A percentile compares a stretch with the other conserved stretches of the same genome.
phyloP scores from a whole-genome alignment of 768 basidiomycete genomes.

The Gloeostereum incarnatum region DNA sequence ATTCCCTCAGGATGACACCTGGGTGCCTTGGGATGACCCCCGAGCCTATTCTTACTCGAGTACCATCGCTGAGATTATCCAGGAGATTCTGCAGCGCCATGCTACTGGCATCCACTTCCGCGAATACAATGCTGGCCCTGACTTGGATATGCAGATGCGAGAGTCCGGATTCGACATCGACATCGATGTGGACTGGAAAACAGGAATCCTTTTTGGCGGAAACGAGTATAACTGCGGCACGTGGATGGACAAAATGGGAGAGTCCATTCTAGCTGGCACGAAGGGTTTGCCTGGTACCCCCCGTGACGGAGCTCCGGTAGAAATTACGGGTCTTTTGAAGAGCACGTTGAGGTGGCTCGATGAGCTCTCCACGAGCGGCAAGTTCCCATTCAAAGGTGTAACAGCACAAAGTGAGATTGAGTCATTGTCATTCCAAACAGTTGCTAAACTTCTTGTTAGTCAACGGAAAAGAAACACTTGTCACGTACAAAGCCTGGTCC shows the following conservation, averaged over 20 bases:
- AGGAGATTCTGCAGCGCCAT: slow-evolving; percentile 93
- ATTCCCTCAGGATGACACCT: slow-evolving; percentile 90
- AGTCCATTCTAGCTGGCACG: slow-evolving; percentile 82
- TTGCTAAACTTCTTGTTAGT: slow-evolving; percentile 32
- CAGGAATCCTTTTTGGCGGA: slow-evolving; percentile 85
- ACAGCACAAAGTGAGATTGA: slow-evolving; percentile 58
- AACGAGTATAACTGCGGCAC: slow-evolving; percentile 84
- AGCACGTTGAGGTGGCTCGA: slow-evolving; percentile 89
- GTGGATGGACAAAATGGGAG: slow-evolving; percentile 99
- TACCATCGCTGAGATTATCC: slow-evolving; percentile 89
- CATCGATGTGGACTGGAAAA: slow-evolving; percentile 93
- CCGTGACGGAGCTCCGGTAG: slow-evolving; percentile 90
- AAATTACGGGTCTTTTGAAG: slow-evolving; percentile 90
- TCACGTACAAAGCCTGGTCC: slow-evolving; percentile 90
- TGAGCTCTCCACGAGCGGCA: slow-evolving; percentile 47
- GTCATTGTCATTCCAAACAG: background rate
- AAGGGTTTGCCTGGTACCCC: slow-evolving; percentile 96
- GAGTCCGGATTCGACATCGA: slow-evolving; percentile 90
- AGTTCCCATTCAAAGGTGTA: slow-evolving; percentile 90
- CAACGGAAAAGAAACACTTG: slow-evolving; percentile 50
- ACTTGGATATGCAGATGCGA: slow-evolving; percentile 96
- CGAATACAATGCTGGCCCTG: slow-evolving; percentile 93
- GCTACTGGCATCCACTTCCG: slow-evolving; percentile 88
- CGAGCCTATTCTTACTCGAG: slow-evolving; percentile 75
- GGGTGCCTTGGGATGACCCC: slow-evolving; percentile 87